These are phyloP conservation scores for Heliosperma pusillum DNA, from an alignment of 148 eudicot genomes.

Conservation along the genomic window DNA sequence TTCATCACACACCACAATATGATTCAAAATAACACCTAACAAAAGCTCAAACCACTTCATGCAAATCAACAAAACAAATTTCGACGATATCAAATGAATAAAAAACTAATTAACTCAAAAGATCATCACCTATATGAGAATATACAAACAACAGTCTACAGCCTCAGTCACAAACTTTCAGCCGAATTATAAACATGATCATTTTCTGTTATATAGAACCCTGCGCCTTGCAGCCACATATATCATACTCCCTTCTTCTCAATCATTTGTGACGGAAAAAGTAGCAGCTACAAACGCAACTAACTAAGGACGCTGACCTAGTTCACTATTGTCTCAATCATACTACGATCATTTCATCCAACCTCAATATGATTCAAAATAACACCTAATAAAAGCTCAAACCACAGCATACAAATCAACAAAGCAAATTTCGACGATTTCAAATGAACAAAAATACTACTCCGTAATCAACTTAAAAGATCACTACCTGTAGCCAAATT, in stretches of 20 bases:
- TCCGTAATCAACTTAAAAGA: not conserved
- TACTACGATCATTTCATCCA: not conserved
- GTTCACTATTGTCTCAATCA: no score
- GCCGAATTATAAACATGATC: not conserved
- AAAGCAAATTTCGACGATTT: not conserved
- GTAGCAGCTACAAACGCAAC: no score
- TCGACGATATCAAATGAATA: not conserved
- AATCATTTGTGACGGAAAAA: no score
- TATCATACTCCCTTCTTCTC: not conserved
- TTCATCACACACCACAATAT: not conserved
- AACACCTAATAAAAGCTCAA: not conserved
- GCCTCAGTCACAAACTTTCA: not conserved
- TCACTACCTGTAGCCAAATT: constrained; percentile 84
- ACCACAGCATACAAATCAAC: constrained; percentile 10
- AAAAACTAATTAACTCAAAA: not conserved
- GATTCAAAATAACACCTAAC: not conserved
- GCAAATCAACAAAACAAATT: constrained; percentile 4
- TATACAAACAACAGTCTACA: not conserved
- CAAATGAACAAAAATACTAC: not conserved
- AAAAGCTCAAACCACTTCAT: not conserved
- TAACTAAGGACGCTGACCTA: no score
- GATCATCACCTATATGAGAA: not conserved
- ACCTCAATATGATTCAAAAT: not conserved
- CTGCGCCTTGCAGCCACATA: not conserved
- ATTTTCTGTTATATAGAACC: not conserved